phyloP scores from a whole-genome alignment of 441 rosid genomes.

The Erodium trifolium region DNA sequence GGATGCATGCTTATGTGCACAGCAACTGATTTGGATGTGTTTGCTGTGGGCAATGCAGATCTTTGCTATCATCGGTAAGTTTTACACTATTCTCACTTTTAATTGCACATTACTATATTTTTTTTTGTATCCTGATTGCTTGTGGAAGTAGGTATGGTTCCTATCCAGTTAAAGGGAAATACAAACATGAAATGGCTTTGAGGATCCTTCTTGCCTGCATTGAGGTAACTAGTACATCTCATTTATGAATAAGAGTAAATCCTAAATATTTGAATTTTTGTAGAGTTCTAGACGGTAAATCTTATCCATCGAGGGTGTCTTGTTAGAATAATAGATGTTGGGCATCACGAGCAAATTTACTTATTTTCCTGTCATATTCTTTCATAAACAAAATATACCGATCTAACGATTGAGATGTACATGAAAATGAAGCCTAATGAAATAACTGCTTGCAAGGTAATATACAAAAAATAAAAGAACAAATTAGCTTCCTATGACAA shows the following conservation, averaged over 20 bases:
- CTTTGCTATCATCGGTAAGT: conserved; percentile 99
- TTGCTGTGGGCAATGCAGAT: conserved; percentile 95
- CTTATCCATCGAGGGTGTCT: too few species aligned
- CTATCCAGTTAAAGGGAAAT: conserved; percentile 87
- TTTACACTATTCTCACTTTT: conserved; percentile 16
- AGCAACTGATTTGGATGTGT: conserved; percentile 98
- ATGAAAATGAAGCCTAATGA: too few species aligned
- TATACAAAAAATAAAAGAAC: background rate
- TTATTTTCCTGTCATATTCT: too few species aligned
- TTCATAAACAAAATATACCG: too few species aligned
- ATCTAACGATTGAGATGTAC: too few species aligned
- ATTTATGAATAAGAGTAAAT: too few species aligned
- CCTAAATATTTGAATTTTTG: too few species aligned
- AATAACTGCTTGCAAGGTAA: too few species aligned
- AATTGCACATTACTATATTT: conserved; percentile 8
- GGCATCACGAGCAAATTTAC: too few species aligned
- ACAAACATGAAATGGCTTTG: conserved; percentile 98
- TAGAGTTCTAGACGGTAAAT: too few species aligned
- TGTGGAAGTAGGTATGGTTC: conserved; percentile 66
- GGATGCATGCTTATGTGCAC: conserved; percentile 98
- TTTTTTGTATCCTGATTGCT: conserved; percentile 15
- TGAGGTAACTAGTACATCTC: conserved; percentile 49
- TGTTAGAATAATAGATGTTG: too few species aligned
- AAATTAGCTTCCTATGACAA: too few species aligned
- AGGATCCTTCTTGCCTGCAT: conserved; percentile 90